A percentile compares a stretch with the other conserved stretches of the same genome.
phyloP scores from a whole-genome alignment of 352 stramenopile genomes.

The Phytophthora ohioensis region DNA sequence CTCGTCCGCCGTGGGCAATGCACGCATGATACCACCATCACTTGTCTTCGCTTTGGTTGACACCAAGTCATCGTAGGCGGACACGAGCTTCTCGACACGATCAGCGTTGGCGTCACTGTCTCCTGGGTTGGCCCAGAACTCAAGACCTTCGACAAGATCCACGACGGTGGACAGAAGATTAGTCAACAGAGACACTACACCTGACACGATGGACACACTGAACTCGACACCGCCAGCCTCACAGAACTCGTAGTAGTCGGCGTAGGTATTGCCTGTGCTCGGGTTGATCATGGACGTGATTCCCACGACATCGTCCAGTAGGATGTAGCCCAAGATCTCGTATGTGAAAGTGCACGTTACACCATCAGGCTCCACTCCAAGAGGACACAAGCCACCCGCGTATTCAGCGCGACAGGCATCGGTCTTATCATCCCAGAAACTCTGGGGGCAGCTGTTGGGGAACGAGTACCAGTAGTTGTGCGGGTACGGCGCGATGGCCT shows the following conservation, averaged over 20 bases:
- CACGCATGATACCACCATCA: conserved; percentile 58
- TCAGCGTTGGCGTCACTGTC: conserved; percentile 52
- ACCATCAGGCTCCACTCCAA: conserved; percentile 61
- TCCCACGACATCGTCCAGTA: conserved; percentile 71
- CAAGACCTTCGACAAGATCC: conserved; percentile 47
- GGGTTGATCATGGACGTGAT: conserved; percentile 77
- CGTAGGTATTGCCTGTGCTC: conserved; percentile 46
- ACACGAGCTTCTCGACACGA: conserved; percentile 56
- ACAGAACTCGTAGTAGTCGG: conserved; percentile 77
- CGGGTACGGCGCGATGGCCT: conserved; percentile 70
- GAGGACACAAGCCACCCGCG: conserved; percentile 50
- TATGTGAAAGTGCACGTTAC: conserved; percentile 71
- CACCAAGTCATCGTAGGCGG: conserved; percentile 57
- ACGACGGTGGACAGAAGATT: conserved; percentile 25
- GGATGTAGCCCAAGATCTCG: conserved; percentile 67
- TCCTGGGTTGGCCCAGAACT: conserved; percentile 72
- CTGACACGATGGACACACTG: conserved; percentile 28
- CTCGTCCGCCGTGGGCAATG: conserved; percentile 44
- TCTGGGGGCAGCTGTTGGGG: conserved; percentile 70
- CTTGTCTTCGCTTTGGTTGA: conserved; percentile 39
- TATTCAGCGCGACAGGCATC: conserved; percentile 46
- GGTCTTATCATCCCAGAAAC: conserved; percentile 59
- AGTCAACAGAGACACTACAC: conserved; percentile 10
- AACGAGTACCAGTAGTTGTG: conserved; percentile 89
- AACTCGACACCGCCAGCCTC: conserved; percentile 61